Percentiles rank a stretch among this genome's conserved stretches.
phyloP scores from a whole-genome alignment of 352 stramenopile genomes.

The Pythium phragmiticola region DNA sequence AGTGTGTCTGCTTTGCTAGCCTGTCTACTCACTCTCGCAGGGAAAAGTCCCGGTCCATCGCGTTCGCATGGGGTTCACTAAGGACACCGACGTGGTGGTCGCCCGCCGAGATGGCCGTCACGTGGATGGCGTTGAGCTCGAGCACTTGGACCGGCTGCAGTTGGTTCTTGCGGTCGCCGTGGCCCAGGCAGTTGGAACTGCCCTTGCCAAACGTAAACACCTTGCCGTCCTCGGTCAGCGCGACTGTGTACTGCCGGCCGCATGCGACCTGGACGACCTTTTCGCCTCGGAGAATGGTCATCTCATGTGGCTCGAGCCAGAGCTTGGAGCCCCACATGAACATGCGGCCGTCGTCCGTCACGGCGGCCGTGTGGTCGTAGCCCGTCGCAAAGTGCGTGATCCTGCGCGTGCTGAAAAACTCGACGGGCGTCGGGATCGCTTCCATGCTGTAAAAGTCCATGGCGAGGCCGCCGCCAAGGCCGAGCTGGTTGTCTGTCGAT shows the following conservation, averaged over 20 bases:
- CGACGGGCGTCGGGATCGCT: slow-evolving; percentile 85
- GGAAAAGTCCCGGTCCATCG: slow-evolving; percentile 83
- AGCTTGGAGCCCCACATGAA: slow-evolving; percentile 90
- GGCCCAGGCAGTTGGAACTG: slow-evolving; percentile 84
- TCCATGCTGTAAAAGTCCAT: slow-evolving; percentile 96
- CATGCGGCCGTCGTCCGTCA: slow-evolving; percentile 72
- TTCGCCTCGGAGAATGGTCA: slow-evolving; percentile 75
- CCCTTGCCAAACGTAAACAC: slow-evolving; percentile 90
- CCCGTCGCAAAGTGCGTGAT: slow-evolving; percentile 92
- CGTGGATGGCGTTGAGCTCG: slow-evolving; percentile 50
- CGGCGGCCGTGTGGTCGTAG: slow-evolving; percentile 89
- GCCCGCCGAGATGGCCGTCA: slow-evolving; percentile 81
- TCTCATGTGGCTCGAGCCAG: slow-evolving; percentile 91
- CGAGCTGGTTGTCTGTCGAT: slow-evolving; percentile 81
- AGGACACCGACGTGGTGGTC: slow-evolving; percentile 88
- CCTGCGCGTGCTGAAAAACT: slow-evolving; percentile 59
- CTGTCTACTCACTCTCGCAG: slow-evolving; percentile 43
- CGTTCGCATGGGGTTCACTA: slow-evolving; percentile 57
- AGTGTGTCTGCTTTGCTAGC: not conserved
- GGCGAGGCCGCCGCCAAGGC: slow-evolving; percentile 82
- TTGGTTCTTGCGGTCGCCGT: slow-evolving; percentile 88
- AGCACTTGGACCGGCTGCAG: slow-evolving; percentile 83
- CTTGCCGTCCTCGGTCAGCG: slow-evolving; percentile 65
- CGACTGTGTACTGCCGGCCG: slow-evolving; percentile 84
- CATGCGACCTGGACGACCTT: slow-evolving; percentile 81